Evolutionary conservation across 352 stramenopile species (phyloP), one percentile per base, ranked within the genome.

Genomic region (Pythium periplocum): DNA sequence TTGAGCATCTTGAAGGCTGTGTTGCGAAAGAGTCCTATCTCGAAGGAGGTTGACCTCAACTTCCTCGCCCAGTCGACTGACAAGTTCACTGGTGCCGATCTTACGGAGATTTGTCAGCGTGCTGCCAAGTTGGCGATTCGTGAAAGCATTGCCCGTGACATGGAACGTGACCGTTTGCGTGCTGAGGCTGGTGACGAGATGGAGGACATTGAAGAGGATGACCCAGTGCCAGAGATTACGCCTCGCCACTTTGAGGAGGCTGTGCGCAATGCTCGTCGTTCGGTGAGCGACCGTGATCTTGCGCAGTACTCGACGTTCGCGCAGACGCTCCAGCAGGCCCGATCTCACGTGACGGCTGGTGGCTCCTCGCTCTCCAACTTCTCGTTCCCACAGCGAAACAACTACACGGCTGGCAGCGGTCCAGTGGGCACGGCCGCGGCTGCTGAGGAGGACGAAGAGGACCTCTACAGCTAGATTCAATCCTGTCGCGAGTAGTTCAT

Each of bases 101-200:
- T 99, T 47, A 99, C 97, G 33, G 97, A 99, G 80, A 99, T 99
- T 62, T 99, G 97, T 64, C 97, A 99, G 76, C 89, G 93, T 37
- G 97, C 97, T n/a, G 97, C 95, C 55, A 99, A 99, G 79, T 69
- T 99, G 53, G 97, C 97, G 2, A 99, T 99, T 68, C 90, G 97
- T n/a, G 96, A 99, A 75, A 98, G 96, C 63, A 99, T 99, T 67
- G 90, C 98, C 68, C 88, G 95, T 53, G 96, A 99, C 66, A 98
- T 99, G 80, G 96, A 99, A 71, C 89, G 96, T 39, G 90, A 99
- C 53, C 89, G 95, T 41, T 87, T 99, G 40, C 86, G 90, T 43
- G 84, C 83, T 4, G 96, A 98, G 68, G 87, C 90, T 47, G 91
- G 81, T 30, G 83, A 90, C 48, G 83, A 90, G 56, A 88, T 87